Evolutionary conservation across 345 rosid species (phyloP).

Genomic region (Dipteronia sinensis): DNA sequence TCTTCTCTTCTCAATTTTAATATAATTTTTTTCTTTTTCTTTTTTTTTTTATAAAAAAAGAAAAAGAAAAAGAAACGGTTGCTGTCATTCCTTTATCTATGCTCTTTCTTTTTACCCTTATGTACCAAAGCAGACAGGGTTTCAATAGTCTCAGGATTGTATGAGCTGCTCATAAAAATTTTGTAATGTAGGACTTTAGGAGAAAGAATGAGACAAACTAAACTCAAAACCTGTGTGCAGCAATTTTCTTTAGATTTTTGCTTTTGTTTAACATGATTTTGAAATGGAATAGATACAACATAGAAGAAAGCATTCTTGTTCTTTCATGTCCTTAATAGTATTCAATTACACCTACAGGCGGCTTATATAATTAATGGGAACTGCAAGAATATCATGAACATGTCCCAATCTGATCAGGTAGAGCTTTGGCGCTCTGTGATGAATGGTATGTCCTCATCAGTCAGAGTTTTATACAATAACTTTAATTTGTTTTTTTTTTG

Average conservation of each 20-base stretch:
- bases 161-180: not conserved
- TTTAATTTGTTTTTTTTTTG: too few relatives aligned
- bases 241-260: not conserved
- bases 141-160: not conserved
- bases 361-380: slow-evolving; percentile 88
- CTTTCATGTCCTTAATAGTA: slow-evolving; percentile 12
- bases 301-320: not conserved
- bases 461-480: slow-evolving; percentile 5
- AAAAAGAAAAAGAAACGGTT: not conserved
- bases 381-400: slow-evolving; percentile 94
- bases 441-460: slow-evolving; percentile 54
- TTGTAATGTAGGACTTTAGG: not conserved
- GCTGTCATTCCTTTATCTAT: not conserved
- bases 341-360: slow-evolving; percentile 58
- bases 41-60: not conserved
- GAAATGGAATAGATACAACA: not conserved
- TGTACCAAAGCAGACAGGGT: not conserved
- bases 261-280: not conserved
- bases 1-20: too few relatives aligned
- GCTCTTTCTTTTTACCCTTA: not conserved
- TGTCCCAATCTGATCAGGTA: slow-evolving; percentile 91
- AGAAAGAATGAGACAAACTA: not conserved
- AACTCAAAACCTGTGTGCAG: not conserved
- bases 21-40: too few relatives aligned
- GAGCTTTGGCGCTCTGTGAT: slow-evolving; percentile 84